These are phyloP conservation scores for Solanum piurae DNA, from an alignment of 257 asterid genomes.

Conservation along the genomic window DNA sequence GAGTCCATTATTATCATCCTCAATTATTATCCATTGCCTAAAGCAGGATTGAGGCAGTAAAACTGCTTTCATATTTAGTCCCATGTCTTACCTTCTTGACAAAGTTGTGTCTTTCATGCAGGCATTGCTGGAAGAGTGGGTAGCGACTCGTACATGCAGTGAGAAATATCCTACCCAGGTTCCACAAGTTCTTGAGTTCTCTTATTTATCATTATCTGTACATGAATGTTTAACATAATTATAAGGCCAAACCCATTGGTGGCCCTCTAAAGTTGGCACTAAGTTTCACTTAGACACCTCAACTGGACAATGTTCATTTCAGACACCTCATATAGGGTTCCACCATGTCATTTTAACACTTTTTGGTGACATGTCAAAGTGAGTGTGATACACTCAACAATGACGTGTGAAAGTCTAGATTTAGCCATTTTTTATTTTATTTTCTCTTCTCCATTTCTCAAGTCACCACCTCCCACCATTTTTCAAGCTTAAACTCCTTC, in stretches of 20 bases:
- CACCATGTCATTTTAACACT: not conserved
- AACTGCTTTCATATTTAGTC: not conserved
- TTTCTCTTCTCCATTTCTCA: not conserved
- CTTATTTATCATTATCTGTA: not conserved
- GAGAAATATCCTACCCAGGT: conserved; percentile 82
- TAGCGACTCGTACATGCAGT: conserved; percentile 49
- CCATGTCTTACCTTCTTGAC: not conserved
- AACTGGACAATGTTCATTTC: no score
- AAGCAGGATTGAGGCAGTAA: not conserved
- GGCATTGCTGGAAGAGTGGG: conserved; percentile 98
- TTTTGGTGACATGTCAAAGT: not conserved
- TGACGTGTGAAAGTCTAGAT: not conserved
- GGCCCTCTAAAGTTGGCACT: no score
- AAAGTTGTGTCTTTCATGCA: conserved; percentile 19
- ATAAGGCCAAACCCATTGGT: no score
- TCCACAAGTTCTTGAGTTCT: conserved; percentile 1
- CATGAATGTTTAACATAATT: not conserved
- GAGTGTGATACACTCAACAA: not conserved
- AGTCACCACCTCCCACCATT: not conserved
- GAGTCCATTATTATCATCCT: not conserved
- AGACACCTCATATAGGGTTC: not conserved
- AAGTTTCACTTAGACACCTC: no score
- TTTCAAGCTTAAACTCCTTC: not conserved
- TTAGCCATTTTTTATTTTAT: not conserved
- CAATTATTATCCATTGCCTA: not conserved